These are phyloP conservation scores for Amaranthus palmeri DNA, from an alignment of 148 eudicot genomes.

Conservation along the genomic window DNA sequence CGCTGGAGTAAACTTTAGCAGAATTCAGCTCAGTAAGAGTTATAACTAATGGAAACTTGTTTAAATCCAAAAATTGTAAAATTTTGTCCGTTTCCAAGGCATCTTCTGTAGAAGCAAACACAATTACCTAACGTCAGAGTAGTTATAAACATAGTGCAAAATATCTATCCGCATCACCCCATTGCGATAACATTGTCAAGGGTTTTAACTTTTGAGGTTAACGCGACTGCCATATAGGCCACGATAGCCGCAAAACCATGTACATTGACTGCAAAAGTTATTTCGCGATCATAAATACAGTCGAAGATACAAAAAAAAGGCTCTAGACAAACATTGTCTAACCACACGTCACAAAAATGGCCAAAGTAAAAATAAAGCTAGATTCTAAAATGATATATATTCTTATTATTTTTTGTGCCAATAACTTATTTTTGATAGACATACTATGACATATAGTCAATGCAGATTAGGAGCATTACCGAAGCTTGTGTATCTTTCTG, in stretches of 20 bases:
- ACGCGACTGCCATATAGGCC: too few relatives aligned
- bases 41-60: constrained; percentile 90
- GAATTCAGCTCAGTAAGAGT: constrained; percentile 74
- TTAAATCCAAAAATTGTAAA: constrained; percentile 62
- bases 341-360: neutral
- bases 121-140: constrained; percentile 10
- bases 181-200: too few relatives aligned
- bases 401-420: neutral
- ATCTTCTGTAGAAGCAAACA: constrained; percentile 57
- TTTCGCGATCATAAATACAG: too few relatives aligned
- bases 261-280: too few relatives aligned
- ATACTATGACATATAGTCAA: neutral
- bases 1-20: constrained; percentile 67
- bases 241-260: too few relatives aligned
- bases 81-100: constrained; percentile 49
- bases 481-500: constrained; percentile 66
- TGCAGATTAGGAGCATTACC: constrained; percentile 27
- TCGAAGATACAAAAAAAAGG: too few relatives aligned
- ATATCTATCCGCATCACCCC: too few relatives aligned
- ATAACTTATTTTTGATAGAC: neutral
- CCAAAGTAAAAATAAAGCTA: neutral
- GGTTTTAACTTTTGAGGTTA: too few relatives aligned
- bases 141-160: neutral
- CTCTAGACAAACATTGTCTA: neutral
- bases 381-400: neutral